These are phyloP conservation scores for Diutina ranongensis DNA, from an alignment of 1,139 yeast genomes.

Conservation along the genomic window DNA sequence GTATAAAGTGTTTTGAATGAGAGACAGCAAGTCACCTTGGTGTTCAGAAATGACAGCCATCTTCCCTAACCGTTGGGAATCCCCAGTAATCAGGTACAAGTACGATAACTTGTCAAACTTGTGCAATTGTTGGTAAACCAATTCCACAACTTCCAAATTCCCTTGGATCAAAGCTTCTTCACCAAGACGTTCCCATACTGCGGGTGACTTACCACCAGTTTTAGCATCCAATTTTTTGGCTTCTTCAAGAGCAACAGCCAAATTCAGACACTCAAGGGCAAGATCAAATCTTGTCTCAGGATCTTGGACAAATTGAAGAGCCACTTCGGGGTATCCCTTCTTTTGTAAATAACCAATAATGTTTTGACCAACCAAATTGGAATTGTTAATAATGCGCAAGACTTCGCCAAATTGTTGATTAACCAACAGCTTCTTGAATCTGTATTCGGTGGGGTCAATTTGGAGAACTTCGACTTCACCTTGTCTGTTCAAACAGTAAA, in stretches of 20 bases:
- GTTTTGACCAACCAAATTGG: slow-evolving; percentile 93
- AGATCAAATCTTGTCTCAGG: slow-evolving; percentile 93
- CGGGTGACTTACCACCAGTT: slow-evolving; percentile 9
- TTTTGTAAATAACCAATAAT: slow-evolving; percentile 91
- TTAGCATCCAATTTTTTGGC: slow-evolving; percentile 67
- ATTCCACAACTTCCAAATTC: slow-evolving; percentile 73
- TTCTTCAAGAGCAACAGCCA: slow-evolving; percentile 78
- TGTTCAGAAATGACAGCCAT: slow-evolving; percentile 88
- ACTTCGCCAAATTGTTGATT: slow-evolving; percentile 89
- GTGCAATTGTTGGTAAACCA: slow-evolving; percentile 79
- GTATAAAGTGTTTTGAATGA: slow-evolving; percentile 76
- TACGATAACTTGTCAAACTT: slow-evolving; percentile 84
- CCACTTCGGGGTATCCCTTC: slow-evolving; percentile 90
- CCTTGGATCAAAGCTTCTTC: slow-evolving; percentile 87
- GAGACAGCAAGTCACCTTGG: slow-evolving; percentile 71
- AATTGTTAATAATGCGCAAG: slow-evolving; percentile 72
- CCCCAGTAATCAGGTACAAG: slow-evolving; percentile 78
- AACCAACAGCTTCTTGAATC: slow-evolving; percentile 88
- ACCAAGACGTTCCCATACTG: slow-evolving; percentile 75
- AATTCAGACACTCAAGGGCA: slow-evolving; percentile 88
- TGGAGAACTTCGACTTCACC: slow-evolving; percentile 72
- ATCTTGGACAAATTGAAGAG: slow-evolving; percentile 92
- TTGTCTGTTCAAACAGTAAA: slow-evolving; percentile 72
- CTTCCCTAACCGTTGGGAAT: slow-evolving; percentile 56
- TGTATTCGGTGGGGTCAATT: slow-evolving; percentile 94